phyloP scores from a whole-genome alignment of 1,284 basidiomycete species.

The Puccinia coronata region DNA sequence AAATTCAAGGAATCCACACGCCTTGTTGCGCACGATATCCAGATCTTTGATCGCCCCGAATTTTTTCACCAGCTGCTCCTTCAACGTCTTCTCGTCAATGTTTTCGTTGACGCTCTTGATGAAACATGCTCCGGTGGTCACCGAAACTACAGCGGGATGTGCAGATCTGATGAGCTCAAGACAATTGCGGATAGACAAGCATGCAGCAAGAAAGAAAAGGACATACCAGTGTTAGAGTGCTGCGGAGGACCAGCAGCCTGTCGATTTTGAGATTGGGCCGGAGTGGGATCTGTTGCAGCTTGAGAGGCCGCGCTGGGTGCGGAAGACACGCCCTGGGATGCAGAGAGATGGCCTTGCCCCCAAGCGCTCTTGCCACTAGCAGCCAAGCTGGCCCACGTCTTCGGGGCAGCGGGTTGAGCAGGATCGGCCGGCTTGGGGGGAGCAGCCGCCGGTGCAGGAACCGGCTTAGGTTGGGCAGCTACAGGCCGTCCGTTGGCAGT shows the following conservation, averaged over 20 bases:
- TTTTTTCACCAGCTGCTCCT: slow-evolving; percentile 66
- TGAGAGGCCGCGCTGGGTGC: slow-evolving; percentile 63
- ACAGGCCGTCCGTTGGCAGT: slow-evolving; percentile 50
- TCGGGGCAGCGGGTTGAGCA: slow-evolving; percentile 66
- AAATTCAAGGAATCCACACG: slow-evolving; percentile 95
- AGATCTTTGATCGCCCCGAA: slow-evolving; percentile 86
- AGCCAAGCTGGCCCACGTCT: slow-evolving; percentile 88
- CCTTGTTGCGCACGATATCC: slow-evolving; percentile 82
- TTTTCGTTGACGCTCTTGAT: slow-evolving; percentile 72
- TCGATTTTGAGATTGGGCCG: slow-evolving; percentile 54
- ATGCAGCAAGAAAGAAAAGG: slow-evolving; percentile 66
- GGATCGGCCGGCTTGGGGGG: slow-evolving; percentile 61
- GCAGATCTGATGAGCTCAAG: slow-evolving; percentile 27
- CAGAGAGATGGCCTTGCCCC: slow-evolving; percentile 73
- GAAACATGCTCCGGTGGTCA: slow-evolving; percentile 35
- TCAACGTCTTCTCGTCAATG: slow-evolving; percentile 68
- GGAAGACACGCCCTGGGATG: slow-evolving; percentile 69
- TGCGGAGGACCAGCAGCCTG: slow-evolving; percentile 19
- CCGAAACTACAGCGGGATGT: slow-evolving; percentile 22
- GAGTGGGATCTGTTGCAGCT: slow-evolving; percentile 63
- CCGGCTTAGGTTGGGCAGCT: slow-evolving; percentile 53
- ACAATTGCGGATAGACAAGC: slow-evolving; percentile 65
- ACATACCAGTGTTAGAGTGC: slow-evolving; percentile 38
- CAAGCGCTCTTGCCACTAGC: slow-evolving; percentile 75
- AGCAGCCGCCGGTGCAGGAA: slow-evolving; percentile 56